Base-by-base conservation (phyloP, 805 yeast species). In the Sungouiozyma intestinalis region DNA sequence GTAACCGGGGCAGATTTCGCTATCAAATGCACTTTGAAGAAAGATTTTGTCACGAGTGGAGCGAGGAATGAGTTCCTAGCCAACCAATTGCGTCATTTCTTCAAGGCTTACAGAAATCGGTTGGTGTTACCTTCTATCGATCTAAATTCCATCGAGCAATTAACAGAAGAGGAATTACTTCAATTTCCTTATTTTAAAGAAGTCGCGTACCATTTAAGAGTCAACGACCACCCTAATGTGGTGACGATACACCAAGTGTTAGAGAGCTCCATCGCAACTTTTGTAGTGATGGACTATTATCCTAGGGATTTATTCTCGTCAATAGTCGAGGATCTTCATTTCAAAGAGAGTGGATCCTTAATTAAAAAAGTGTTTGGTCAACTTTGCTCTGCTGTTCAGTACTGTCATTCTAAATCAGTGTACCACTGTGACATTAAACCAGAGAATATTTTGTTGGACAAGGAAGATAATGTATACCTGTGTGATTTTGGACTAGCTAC, bases 391-490 rank as follows among this genome's bases (percentile, higher is more conserved):
- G 95, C 90, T 5, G 72, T 88, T 41, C 74, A 77, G 48, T 83
- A 81, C 64, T 84, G 94, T 55, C 97, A 90, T 61, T 71, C 81
- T 2, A 76, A 74, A 49, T 82, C 85, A n/a, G 77, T 90, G 29
- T 90, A 81, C 59, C 97, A 88, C 58, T 84, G 97, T 58, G 97
- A 88, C 62, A 76, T 88, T 50, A 92, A 92, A 66, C 98, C 98
- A 5, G 97, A 92, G 62, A 92, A 92, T 66, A 73, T 92, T 42
- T 68, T 92, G 52, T 78, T 88, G 63, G 55, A 69, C 73, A 52
- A 85, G 77, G 43, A 60, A 71, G 42, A 71, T 65, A 43, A 66
- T 81, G 46, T 73, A 72, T 47, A 68, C 81, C 46, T 90, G 11
- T 62, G 94, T 33, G 98, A 90, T 65, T 90, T 92, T 63, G 97